Percentiles rank a stretch among this genome's conserved stretches.
Conservation (phyloP, 1,139 yeast species). For the Taiozyma sp. region DNA sequence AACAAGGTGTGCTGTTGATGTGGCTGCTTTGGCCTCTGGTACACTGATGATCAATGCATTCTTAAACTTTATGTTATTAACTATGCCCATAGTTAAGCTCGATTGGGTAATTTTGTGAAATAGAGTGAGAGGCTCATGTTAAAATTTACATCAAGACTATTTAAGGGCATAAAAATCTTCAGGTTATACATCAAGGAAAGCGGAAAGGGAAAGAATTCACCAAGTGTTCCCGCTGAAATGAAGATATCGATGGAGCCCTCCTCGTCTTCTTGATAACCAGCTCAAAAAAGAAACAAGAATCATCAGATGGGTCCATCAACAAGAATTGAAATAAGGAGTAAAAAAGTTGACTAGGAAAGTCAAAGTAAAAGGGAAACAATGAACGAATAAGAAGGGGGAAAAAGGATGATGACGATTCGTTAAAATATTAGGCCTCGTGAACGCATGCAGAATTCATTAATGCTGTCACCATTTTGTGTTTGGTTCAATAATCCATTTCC, state of each 20-base stretch:
- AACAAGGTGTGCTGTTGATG: neutral
- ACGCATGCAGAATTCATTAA: neutral
- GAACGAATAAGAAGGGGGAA: neutral
- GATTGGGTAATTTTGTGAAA: neutral
- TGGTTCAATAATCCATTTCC: slow-evolving; percentile 7
- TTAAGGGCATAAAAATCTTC: neutral
- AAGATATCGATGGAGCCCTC: neutral
- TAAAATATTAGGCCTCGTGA: neutral
- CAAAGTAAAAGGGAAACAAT: neutral
- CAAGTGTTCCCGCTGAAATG: neutral
- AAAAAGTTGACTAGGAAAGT: neutral
- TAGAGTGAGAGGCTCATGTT: neutral
- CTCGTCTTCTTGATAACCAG: neutral
- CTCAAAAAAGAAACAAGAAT: neutral
- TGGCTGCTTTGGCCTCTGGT: neutral
- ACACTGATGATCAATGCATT: neutral
- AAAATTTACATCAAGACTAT: neutral
- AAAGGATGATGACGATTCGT: neutral
- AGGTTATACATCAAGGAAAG: neutral
- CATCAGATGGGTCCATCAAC: neutral
- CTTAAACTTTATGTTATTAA: neutral
- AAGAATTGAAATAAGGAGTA: neutral
- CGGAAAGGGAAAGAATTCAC: neutral
- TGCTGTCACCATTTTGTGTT: neutral
- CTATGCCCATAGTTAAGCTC: neutral